A percentile compares a stretch with the other conserved stretches of the same genome.
Evolutionary conservation across 495 filamentous ascomycete species (phyloP).

Genomic region (Podospora pseudoanserina): DNA sequence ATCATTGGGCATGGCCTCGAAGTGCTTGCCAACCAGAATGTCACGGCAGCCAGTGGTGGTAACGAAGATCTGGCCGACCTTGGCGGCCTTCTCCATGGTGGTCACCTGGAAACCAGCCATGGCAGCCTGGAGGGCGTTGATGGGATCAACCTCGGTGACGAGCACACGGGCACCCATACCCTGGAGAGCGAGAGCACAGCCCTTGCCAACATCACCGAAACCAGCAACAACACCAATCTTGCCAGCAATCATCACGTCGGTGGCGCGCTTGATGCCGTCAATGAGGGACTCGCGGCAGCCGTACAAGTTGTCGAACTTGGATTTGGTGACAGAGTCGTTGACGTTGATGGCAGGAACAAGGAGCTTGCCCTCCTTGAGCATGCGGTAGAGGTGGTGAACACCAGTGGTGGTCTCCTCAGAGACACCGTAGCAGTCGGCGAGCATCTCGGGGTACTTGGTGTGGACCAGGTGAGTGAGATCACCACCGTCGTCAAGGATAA

Average conservation of each 20-base stretch:
- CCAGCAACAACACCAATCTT: slow-evolving; percentile 97
- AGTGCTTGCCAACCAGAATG: slow-evolving; percentile 88
- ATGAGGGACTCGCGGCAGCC: slow-evolving; percentile 98
- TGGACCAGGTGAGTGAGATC: slow-evolving; percentile 95
- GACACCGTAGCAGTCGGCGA: slow-evolving; percentile 95
- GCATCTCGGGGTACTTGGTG: slow-evolving; percentile 95
- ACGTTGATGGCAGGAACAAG: slow-evolving; percentile 97
- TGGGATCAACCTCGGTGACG: slow-evolving; percentile 96
- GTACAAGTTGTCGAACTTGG: slow-evolving; percentile 99
- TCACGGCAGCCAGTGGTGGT: slow-evolving; percentile 99
- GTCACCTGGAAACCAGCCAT: slow-evolving; percentile 95
- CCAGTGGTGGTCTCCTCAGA: slow-evolving; percentile 99
- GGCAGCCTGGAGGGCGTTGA: slow-evolving; percentile 98
- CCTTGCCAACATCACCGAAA: slow-evolving; percentile 99
- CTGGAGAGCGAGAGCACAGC: slow-evolving; percentile 90
- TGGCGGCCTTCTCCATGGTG: slow-evolving; percentile 94
- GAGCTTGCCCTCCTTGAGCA: slow-evolving; percentile 89
- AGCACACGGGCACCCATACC: slow-evolving; percentile 96
- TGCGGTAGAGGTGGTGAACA: slow-evolving; percentile 98
- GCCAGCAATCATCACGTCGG: slow-evolving; percentile 99
- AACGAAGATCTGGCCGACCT: slow-evolving; percentile 93
- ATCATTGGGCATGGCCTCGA: slow-evolving; percentile 96
- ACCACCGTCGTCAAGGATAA: slow-evolving; percentile 98
- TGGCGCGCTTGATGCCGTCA: slow-evolving; percentile 99
- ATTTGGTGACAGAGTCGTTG: slow-evolving; percentile 99